Conservation (phyloP, 805 yeast species). For the Lipomyces orientalis region DNA sequence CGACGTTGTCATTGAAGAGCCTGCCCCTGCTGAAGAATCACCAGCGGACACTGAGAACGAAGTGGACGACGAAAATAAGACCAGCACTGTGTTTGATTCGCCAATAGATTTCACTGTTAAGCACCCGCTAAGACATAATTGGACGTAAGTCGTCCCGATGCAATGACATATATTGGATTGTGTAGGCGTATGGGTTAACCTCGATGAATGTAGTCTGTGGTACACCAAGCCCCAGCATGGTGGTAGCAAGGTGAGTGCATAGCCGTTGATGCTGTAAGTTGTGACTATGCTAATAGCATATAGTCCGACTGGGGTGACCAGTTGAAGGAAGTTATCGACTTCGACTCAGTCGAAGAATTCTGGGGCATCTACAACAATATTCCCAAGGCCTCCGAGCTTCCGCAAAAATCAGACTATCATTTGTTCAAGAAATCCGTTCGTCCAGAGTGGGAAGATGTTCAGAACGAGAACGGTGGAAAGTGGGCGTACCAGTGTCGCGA, state of each 20-base stretch:
- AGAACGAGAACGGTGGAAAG: constrained; percentile 90
- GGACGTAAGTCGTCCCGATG: constrained; percentile 59
- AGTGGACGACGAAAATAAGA: constrained; percentile 20
- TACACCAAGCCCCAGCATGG: constrained; percentile 91
- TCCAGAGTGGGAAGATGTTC: constrained; percentile 98
- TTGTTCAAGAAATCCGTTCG: constrained; percentile 90
- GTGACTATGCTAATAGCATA: not conserved
- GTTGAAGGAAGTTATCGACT: constrained; percentile 89
- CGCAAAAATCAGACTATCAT: constrained; percentile 91
- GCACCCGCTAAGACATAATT: constrained; percentile 87
- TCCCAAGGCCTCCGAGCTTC: constrained; percentile 89
- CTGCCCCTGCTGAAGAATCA: not conserved
- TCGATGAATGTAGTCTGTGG: constrained; percentile 86
- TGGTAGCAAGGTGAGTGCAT: constrained; percentile 45
- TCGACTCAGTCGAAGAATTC: constrained; percentile 95
- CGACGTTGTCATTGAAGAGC: constrained; percentile 3
- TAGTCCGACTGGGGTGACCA: constrained; percentile 88
- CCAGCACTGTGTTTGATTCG: constrained; percentile 61
- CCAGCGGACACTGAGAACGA: constrained; percentile 7
- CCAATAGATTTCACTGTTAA: constrained; percentile 64
- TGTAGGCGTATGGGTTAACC: not conserved
- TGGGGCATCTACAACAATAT: constrained; percentile 97
- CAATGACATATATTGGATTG: not conserved
- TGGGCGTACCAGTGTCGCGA: constrained; percentile 82
- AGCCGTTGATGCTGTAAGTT: not conserved